phyloP scores from a whole-genome alignment of 768 basidiomycete species.

The Lactifluus rugatus region DNA sequence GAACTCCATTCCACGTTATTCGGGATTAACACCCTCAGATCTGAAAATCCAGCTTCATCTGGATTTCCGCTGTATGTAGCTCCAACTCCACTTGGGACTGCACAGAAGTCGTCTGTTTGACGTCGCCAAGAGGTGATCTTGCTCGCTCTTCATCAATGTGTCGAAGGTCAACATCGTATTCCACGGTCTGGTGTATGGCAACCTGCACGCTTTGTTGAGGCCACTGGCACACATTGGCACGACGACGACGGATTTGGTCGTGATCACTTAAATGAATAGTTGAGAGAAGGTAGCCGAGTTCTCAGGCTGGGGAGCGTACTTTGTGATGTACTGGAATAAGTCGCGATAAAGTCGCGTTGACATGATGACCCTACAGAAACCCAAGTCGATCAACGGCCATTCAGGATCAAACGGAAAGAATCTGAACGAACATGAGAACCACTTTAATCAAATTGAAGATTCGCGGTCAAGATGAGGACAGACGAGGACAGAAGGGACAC shows the following conservation, averaged over 20 bases:
- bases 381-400: neutral
- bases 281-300: slow-evolving; percentile 6
- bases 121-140: neutral
- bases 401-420: neutral
- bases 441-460: neutral
- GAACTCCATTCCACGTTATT: neutral
- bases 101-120: neutral
- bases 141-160: slow-evolving; percentile 3
- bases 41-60: slow-evolving; percentile 16
- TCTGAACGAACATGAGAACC: slow-evolving; percentile 15
- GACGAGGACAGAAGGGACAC: neutral
- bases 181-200: slow-evolving; percentile 11
- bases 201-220: slow-evolving; percentile 7
- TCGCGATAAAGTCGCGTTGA: slow-evolving; percentile 18
- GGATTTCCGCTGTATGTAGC: slow-evolving; percentile 1
- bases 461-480: neutral
- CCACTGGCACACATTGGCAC: slow-evolving; percentile 13
- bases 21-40: slow-evolving; percentile 4
- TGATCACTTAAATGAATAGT: slow-evolving; percentile 14
- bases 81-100: slow-evolving; percentile 11
- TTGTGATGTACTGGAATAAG: slow-evolving; percentile 18
- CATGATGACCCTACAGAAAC: slow-evolving; percentile 10
- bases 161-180: slow-evolving; percentile 11
- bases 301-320: slow-evolving; percentile 4
- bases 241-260: slow-evolving; percentile 13